Evolutionary conservation across 2,329 filamentous ascomycete species (phyloP).

Genomic region (Botrytis galanthina): DNA sequence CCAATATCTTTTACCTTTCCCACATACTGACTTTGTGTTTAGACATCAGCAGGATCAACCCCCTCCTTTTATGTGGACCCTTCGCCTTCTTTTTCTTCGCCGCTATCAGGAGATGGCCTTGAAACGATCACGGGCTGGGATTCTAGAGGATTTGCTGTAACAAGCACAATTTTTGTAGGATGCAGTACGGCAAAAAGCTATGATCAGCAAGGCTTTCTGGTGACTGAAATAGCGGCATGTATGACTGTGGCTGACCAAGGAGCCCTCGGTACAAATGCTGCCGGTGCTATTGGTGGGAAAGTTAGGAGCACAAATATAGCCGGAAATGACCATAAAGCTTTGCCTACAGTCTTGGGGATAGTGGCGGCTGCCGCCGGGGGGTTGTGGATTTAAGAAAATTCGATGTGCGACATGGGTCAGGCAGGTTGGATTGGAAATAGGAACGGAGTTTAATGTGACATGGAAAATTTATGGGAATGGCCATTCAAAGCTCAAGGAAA

Average conservation of each 20-base stretch:
- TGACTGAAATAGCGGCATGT: conserved; percentile 33
- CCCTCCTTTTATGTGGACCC: conserved; percentile 48
- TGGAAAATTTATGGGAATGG: neutral
- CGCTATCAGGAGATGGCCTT: conserved; percentile 33
- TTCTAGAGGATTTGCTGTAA: conserved; percentile 49
- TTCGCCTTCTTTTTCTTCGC: conserved; percentile 48
- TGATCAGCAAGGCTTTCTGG: conserved; percentile 46
- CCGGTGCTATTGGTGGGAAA: conserved; percentile 29
- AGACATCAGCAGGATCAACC: conserved; percentile 50
- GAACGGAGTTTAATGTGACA: neutral
- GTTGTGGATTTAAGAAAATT: neutral
- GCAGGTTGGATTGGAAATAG: neutral
- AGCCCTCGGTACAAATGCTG: conserved; percentile 24
- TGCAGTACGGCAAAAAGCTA: conserved; percentile 43
- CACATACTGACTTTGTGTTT: conserved; percentile 32
- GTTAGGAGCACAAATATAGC: conserved; percentile 28
- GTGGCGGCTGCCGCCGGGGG: conserved; percentile 1
- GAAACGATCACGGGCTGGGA: conserved; percentile 47
- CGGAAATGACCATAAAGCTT: conserved; percentile 22
- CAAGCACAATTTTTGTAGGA: conserved; percentile 43
- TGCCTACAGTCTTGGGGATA: conserved; percentile 8
- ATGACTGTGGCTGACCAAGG: conserved; percentile 13
- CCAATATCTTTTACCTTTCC: neutral
- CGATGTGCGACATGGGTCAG: neutral
- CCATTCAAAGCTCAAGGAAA: neutral